Evolutionary conservation across 2,329 filamentous ascomycete genomes (phyloP), one percentile per base, ranked within the genome.

Genomic region (Neocatenulostroma microsporum): DNA sequence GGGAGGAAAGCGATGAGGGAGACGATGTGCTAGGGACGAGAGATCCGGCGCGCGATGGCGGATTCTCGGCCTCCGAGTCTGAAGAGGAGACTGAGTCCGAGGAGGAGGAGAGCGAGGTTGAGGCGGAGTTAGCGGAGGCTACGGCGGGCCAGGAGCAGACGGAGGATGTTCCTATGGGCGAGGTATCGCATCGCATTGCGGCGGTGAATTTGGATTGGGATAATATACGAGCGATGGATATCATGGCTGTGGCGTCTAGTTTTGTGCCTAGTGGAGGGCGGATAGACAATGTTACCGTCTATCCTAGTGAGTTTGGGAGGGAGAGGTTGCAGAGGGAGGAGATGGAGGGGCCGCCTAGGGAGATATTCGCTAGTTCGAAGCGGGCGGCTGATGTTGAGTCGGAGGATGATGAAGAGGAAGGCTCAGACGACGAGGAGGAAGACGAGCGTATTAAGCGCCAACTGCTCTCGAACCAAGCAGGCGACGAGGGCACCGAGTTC

Each of bases 191-290:
- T 23, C 76, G 91, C 33, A 74, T 98, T 49, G 91, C 91, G 0
- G 82, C 91, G 12, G 93, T 98, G 32, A 98, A 98, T 57, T 70
- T 98, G 32, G 91, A 98, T 55, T 98, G 91, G 91, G 91, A 98
- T 58, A 84, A 96, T 55, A 88, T 98, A 55, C 83, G 84, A 39
- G 84, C 93, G 0, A 72, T 76, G 14, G 91, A 98, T 58, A 67
- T 98, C 27, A 84, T 96, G 78, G 85, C 86, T 2, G 78, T 96
- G 0, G 91, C 95, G 49, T 79, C 77, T 17, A 94, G 87, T 52
- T 98, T 98, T 56, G 70, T 83, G 5, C 82, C 84, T 0, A 65
- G 73, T 3, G 76, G 78, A 3, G 88, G 87, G 1, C 76, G 74
- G 34, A 80, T 98, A 17, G 66, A 82, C 42, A 83, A 78, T 39